Evolutionary conservation across 208 protist species (phyloP).

Genomic region (Wallacemonas collosoma): DNA sequence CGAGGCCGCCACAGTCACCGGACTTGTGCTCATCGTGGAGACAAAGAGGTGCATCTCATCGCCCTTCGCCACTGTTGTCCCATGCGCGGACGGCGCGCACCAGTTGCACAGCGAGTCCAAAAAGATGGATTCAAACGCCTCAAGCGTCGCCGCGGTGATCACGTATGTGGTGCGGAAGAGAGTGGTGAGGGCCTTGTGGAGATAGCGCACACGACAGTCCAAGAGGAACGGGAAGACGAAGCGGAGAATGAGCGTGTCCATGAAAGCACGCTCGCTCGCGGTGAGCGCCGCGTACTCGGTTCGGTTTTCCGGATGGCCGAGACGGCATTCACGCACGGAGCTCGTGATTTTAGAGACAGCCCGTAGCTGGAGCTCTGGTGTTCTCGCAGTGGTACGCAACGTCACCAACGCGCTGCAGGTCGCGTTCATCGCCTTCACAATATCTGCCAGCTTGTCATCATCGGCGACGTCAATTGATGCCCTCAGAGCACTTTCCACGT

Average conservation of each 20-base stretch:
- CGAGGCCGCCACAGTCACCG: conserved; percentile 1
- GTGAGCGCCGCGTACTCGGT: conserved; percentile 2
- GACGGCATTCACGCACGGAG: conserved; percentile 41
- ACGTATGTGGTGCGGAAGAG: conserved; percentile 52
- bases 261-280: conserved; percentile 26
- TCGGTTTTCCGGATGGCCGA: conserved; percentile 17
- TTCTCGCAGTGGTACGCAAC: conserved; percentile 40
- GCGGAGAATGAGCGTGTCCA: conserved; percentile 38
- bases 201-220: conserved; percentile 79
- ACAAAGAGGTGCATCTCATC: neutral
- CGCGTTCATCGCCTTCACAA: conserved; percentile 28
- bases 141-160: conserved; percentile 23
- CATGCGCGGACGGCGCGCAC: neutral
- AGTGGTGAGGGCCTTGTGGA: conserved; percentile 80
- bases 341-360: conserved; percentile 69
- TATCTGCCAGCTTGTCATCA: neutral
- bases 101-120: conserved; percentile 17
- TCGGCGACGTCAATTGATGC: neutral
- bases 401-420: conserved; percentile 45
- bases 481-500: neutral
- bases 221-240: conserved; percentile 76
- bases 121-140: conserved; percentile 31
- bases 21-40: neutral
- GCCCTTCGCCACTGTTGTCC: neutral
- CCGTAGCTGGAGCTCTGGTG: conserved; percentile 71